Evolutionary conservation across 495 filamentous ascomycete species (phyloP).

Genomic region (Tetracladium setigerum): DNA sequence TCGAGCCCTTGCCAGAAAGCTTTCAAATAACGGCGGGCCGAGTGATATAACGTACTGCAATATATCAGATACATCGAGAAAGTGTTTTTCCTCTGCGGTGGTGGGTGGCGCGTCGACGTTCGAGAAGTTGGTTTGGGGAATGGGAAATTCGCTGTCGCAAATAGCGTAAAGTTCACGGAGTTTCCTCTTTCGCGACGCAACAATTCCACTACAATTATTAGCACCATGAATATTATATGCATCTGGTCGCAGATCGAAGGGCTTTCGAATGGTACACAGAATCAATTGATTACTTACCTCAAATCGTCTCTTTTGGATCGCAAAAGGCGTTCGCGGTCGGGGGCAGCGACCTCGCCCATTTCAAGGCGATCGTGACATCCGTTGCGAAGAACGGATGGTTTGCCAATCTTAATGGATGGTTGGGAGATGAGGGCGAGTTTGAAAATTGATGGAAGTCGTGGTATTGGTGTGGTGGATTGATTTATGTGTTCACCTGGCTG

Average conservation of each 20-base stretch:
- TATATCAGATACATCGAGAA: slow-evolving; percentile 69
- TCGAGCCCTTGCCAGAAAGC: slow-evolving; percentile 9
- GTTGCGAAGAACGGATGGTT: slow-evolving; percentile 48
- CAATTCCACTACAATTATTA: slow-evolving; percentile 26
- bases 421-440: slow-evolving; percentile 27
- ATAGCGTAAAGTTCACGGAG: slow-evolving; percentile 69
- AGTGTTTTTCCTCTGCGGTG: slow-evolving; percentile 49
- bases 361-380: slow-evolving; percentile 50
- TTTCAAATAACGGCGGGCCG: slow-evolving; percentile 8
- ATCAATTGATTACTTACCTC: slow-evolving; percentile 32
- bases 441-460: slow-evolving; percentile 43
- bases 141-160: slow-evolving; percentile 33
- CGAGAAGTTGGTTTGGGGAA: slow-evolving; percentile 27
- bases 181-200: slow-evolving; percentile 68
- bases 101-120: slow-evolving; percentile 37
- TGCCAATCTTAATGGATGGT: slow-evolving; percentile 24
- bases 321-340: slow-evolving; percentile 47
- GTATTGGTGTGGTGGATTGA: slow-evolving; percentile 41
- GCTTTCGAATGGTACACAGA: slow-evolving; percentile 28
- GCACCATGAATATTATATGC: slow-evolving; percentile 27
- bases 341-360: slow-evolving; percentile 53
- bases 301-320: slow-evolving; percentile 42
- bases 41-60: slow-evolving; percentile 52
- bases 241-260: slow-evolving; percentile 37
- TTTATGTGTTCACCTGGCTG: slow-evolving; percentile 8